Evolutionary conservation across 192 early-diverging fungal genomes (phyloP).

Genomic region (Gigaspora rosea): DNA sequence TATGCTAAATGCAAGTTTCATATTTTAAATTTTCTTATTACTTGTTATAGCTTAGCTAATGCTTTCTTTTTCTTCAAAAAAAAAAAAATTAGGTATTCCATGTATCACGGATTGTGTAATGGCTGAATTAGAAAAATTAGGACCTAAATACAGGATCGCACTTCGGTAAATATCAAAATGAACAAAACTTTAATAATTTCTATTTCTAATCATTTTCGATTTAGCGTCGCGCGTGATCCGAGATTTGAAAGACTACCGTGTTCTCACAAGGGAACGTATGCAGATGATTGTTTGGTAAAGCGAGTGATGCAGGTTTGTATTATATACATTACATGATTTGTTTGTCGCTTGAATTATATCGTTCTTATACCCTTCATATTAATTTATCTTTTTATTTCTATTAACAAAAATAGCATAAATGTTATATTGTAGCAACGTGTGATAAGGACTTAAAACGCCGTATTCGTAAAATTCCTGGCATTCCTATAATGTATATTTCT

Average conservation of each 20-base stretch:
- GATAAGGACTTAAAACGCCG: slow-evolving; percentile 94
- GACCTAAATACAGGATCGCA: slow-evolving; percentile 94
- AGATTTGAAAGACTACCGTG: slow-evolving; percentile 95
- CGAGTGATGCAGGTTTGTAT: slow-evolving; percentile 56
- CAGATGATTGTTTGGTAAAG: slow-evolving; percentile 97
- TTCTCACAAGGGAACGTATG: slow-evolving; percentile 97
- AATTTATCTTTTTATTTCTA: slow-evolving; percentile 15
- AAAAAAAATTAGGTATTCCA: slow-evolving; percentile 63
- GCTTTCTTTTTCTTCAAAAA: not conserved
- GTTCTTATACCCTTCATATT: not conserved
- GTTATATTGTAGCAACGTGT: slow-evolving; percentile 98
- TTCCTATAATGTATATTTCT: slow-evolving; percentile 97
- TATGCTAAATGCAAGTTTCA: slow-evolving; percentile 82
- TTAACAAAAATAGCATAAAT: slow-evolving; percentile 77
- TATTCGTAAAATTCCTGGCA: slow-evolving; percentile 93
- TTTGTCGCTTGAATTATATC: not conserved
- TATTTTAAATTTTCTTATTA: not conserved
- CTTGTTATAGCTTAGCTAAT: not conserved
- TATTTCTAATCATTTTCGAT: not conserved
- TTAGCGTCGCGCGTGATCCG: slow-evolving; percentile 91
- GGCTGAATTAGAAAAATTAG: slow-evolving; percentile 98
- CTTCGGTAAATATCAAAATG: slow-evolving; percentile 55
- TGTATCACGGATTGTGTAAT: slow-evolving; percentile 99
- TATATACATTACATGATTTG: not conserved
- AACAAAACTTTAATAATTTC: not conserved